A percentile compares a stretch with the other conserved stretches of the same genome.
Conservation (phyloP, 208 protist genomes). For the Leishmania aethiopica region DNA sequence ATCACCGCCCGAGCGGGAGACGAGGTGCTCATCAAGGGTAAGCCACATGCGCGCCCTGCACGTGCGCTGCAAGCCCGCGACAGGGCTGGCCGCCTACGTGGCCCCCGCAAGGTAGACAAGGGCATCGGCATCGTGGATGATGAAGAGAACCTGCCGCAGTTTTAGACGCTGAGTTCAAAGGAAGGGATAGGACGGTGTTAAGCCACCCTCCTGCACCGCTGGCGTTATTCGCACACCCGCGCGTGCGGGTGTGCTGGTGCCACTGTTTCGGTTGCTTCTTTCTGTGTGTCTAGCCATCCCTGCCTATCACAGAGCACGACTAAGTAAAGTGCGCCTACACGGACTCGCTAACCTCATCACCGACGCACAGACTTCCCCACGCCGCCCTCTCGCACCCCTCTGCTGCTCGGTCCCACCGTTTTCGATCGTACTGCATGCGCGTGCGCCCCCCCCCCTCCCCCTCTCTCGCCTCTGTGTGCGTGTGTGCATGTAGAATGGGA, state of each 20-base stretch:
- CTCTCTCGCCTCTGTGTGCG: background rate
- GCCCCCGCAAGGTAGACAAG: background rate
- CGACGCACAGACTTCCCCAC: background rate
- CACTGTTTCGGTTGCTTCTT: background rate
- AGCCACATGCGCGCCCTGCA: background rate
- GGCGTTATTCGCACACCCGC: background rate
- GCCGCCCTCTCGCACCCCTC: background rate
- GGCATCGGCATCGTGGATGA: background rate
- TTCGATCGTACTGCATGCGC: background rate
- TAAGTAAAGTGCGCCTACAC: background rate
- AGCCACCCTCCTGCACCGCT: background rate
- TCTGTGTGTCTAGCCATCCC: background rate
- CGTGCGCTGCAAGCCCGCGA: background rate
- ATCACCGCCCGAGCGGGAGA: background rate
- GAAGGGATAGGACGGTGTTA: background rate
- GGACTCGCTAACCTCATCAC: background rate
- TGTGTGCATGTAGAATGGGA: background rate
- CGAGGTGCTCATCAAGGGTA: background rate
- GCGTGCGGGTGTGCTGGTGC: background rate
- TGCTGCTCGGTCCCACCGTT: background rate
- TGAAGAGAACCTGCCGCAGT: background rate
- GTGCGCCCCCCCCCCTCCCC: background rate
- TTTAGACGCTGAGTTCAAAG: background rate
- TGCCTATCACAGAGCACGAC: conserved; percentile 2
- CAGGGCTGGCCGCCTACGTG: background rate